Conservation (phyloP, 2,329 filamentous ascomycete species). For the Tolypocladium tropicale region DNA sequence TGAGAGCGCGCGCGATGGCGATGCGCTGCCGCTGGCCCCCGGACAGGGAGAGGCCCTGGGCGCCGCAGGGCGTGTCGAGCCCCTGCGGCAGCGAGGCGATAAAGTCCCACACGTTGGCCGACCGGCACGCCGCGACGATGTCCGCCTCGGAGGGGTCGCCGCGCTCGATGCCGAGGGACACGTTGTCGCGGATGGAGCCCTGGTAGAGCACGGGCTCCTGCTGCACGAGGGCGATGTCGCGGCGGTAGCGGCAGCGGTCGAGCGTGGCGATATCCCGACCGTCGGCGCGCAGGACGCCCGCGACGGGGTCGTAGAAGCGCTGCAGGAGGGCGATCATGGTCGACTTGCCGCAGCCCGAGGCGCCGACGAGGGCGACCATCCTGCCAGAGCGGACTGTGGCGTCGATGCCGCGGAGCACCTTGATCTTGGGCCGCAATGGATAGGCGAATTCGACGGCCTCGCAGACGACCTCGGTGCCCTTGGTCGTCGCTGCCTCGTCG, state of each 20-base stretch:
- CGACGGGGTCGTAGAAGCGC: slow-evolving; percentile 29
- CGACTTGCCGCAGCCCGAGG: slow-evolving; percentile 50
- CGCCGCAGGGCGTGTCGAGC: slow-evolving; percentile 53
- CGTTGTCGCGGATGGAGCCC: slow-evolving; percentile 45
- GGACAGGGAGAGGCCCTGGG: slow-evolving; percentile 57
- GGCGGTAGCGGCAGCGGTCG: slow-evolving; percentile 20
- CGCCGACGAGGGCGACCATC: slow-evolving; percentile 45
- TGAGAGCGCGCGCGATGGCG: slow-evolving; percentile 61
- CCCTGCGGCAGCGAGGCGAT: slow-evolving; percentile 46
- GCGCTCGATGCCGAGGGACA: slow-evolving; percentile 34
- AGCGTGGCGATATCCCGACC: slow-evolving; percentile 17
- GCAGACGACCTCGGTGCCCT: slow-evolving; percentile 33
- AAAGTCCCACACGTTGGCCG: slow-evolving; percentile 47
- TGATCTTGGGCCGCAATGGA: slow-evolving; percentile 27
- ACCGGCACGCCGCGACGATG: slow-evolving; percentile 38
- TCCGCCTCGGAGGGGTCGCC: slow-evolving; percentile 21
- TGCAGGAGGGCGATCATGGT: slow-evolving; percentile 45
- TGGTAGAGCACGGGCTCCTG: slow-evolving; percentile 32
- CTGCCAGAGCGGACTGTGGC: slow-evolving; percentile 32
- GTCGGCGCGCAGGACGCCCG: slow-evolving; percentile 18
- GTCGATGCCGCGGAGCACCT: slow-evolving; percentile 27
- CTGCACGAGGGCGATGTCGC: slow-evolving; percentile 27
- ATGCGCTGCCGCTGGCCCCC: slow-evolving; percentile 65
- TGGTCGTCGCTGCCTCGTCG: slow-evolving; percentile 2
- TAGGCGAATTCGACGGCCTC: slow-evolving; percentile 48